Conservation (phyloP, 2,329 filamentous ascomycete species). For the Penicillium hesseltinei region DNA sequence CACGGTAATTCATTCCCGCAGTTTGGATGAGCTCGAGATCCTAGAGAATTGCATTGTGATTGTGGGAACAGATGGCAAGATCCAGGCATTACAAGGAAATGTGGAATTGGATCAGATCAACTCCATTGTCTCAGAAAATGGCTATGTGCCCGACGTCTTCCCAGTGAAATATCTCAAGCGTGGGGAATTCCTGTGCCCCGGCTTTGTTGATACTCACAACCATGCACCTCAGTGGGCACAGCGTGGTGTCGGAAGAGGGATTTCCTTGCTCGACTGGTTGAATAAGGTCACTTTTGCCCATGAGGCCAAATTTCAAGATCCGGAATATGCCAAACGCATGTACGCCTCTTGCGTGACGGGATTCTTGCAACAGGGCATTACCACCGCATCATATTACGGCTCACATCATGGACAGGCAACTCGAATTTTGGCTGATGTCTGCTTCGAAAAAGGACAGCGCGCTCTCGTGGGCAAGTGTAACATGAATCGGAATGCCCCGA, state of each 20-base stretch:
- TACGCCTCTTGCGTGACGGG: constrained; percentile 57
- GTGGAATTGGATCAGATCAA: constrained; percentile 23
- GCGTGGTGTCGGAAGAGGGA: constrained; percentile 45
- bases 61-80: constrained; percentile 30
- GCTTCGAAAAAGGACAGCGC: constrained; percentile 33
- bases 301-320: constrained; percentile 60
- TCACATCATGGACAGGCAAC: constrained; percentile 33
- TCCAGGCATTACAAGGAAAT: constrained; percentile 28
- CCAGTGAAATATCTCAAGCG: constrained; percentile 29
- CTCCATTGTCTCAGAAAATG: constrained; percentile 23
- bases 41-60: constrained; percentile 34
- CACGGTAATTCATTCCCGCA: constrained; percentile 34
- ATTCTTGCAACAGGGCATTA: constrained; percentile 55
- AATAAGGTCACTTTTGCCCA: constrained; percentile 63
- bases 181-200: constrained; percentile 34
- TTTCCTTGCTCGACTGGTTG: constrained; percentile 58
- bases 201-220: constrained; percentile 63
- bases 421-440: constrained; percentile 35
- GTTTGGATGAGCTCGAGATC: constrained; percentile 28
- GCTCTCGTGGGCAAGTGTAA: constrained; percentile 39
- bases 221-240: constrained; percentile 61
- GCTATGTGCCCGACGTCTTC: constrained; percentile 28
- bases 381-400: constrained; percentile 39
- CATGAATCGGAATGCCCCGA: constrained; percentile 46
- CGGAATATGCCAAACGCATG: constrained; percentile 51